A percentile compares a stretch with the other conserved stretches of the same genome.
phyloP scores from a whole-genome alignment of 768 basidiomycete genomes.

The Termitomyces sp. region DNA sequence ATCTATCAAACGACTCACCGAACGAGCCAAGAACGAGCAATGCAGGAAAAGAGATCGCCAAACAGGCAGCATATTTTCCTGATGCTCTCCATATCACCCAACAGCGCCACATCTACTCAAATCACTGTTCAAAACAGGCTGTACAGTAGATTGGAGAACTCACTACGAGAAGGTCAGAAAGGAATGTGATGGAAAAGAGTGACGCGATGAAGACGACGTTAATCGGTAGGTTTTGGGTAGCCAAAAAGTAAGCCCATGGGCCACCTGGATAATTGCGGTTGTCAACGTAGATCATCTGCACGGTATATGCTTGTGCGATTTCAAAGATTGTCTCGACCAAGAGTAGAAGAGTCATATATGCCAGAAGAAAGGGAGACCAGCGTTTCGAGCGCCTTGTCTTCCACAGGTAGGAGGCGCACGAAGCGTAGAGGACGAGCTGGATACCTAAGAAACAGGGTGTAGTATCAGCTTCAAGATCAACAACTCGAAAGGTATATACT shows the following conservation, averaged over 20 bases:
- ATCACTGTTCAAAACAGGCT: neutral
- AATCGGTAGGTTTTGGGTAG: slow-evolving; percentile 32
- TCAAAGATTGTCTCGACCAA: slow-evolving; percentile 32
- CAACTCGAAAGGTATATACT: too few species aligned
- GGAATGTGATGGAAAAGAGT: slow-evolving; percentile 35
- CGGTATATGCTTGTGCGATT: slow-evolving; percentile 32
- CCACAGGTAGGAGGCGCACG: slow-evolving; percentile 32
- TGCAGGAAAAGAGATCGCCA: slow-evolving; percentile 33
- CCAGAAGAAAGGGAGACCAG: slow-evolving; percentile 26
- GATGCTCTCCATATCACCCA: slow-evolving; percentile 44
- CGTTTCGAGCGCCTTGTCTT: slow-evolving; percentile 19
- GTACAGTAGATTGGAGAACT: slow-evolving; percentile 10
- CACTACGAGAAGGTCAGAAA: slow-evolving; percentile 42
- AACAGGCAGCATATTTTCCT: slow-evolving; percentile 29
- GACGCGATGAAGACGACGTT: slow-evolving; percentile 36
- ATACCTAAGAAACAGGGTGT: slow-evolving; percentile 30
- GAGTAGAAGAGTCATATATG: slow-evolving; percentile 31
- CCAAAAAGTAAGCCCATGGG: slow-evolving; percentile 37
- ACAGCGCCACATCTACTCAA: slow-evolving; percentile 42
- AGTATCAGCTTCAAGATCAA: too few species aligned
- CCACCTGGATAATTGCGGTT: slow-evolving; percentile 33
- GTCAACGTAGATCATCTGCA: slow-evolving; percentile 32
- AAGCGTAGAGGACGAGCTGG: slow-evolving; percentile 29
- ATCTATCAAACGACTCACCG: slow-evolving; percentile 26
- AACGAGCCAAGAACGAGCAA: slow-evolving; percentile 38